These are phyloP conservation scores for Comarum palustre DNA, from an alignment of 306 rosid species.

Conservation along the genomic window DNA sequence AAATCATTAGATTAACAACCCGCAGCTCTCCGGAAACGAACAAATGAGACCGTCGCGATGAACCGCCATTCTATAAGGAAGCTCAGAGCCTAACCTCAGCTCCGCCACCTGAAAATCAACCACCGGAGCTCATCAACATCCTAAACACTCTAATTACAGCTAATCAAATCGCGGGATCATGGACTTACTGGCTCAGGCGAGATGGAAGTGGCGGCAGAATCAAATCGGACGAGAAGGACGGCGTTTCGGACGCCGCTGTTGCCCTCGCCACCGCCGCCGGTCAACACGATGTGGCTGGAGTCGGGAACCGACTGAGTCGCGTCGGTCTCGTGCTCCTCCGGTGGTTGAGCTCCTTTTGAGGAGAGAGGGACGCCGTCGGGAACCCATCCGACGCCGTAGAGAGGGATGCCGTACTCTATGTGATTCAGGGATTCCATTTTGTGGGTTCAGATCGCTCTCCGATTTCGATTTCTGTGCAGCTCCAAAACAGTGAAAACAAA, in stretches of 20 bases:
- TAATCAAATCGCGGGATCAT: not conserved
- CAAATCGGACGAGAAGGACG: slow-evolving; percentile 51
- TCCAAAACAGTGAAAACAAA: too few species aligned
- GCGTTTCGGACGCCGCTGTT: slow-evolving; percentile 81
- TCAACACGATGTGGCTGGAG: slow-evolving; percentile 43
- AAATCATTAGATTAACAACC: slow-evolving; percentile 29
- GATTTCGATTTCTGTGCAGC: too few species aligned
- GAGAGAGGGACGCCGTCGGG: slow-evolving; percentile 26
- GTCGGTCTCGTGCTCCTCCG: slow-evolving; percentile 9
- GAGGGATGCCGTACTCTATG: slow-evolving; percentile 69
- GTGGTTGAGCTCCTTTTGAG: not conserved
- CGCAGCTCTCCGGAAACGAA: slow-evolving; percentile 65
- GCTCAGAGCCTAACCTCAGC: slow-evolving; percentile 57
- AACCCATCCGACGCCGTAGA: slow-evolving; percentile 69
- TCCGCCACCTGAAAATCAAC: slow-evolving; percentile 48
- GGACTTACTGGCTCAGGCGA: slow-evolving; percentile 55
- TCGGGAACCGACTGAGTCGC: not conserved
- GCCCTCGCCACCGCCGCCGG: slow-evolving; percentile 95
- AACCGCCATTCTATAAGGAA: slow-evolving; percentile 86
- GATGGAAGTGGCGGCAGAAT: slow-evolving; percentile 49
- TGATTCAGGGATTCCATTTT: slow-evolving; percentile 28
- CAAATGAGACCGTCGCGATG: slow-evolving; percentile 79
- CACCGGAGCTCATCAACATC: not conserved
- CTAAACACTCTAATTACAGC: not conserved
- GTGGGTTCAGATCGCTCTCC: not conserved